Conservation (phyloP, 177 flowering plant genomes). For the Vitis hybrid region DNA sequence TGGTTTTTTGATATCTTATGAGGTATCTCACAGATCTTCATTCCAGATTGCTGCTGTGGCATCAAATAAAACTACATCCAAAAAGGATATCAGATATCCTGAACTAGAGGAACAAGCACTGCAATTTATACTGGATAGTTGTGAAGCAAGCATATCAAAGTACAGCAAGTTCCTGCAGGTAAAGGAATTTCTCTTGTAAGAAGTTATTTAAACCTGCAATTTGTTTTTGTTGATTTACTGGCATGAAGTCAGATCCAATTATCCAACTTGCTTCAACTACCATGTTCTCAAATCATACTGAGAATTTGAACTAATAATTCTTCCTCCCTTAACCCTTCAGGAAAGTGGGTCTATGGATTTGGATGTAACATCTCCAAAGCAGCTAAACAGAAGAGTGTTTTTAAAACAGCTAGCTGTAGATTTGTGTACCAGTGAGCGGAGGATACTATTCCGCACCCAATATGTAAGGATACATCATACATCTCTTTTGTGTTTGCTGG, state of each 20-base stretch:
- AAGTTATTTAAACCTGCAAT: background rate
- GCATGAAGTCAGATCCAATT: background rate
- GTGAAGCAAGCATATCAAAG: constrained; percentile 88
- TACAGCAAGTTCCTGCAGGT: constrained; percentile 90
- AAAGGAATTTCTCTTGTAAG: background rate
- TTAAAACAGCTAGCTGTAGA: constrained; percentile 88
- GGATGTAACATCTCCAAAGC: constrained; percentile 86
- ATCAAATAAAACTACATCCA: constrained; percentile 56
- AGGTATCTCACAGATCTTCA: constrained; percentile 4
- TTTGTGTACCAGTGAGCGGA: constrained; percentile 74
- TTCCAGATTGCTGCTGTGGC: constrained; percentile 91
- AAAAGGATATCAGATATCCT: constrained; percentile 65
- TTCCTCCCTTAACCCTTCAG: constrained; percentile 29
- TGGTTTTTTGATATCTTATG: background rate
- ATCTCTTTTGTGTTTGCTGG: background rate
- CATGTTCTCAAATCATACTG: too few species aligned
- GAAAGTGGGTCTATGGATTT: constrained; percentile 81
- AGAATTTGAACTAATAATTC: background rate
- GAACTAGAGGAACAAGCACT: constrained; percentile 83
- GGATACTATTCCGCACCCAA: constrained; percentile 88
- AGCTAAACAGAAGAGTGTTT: constrained; percentile 71
- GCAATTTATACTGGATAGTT: constrained; percentile 74
- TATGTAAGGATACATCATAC: constrained; percentile 57
- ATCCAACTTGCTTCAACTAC: too few species aligned
- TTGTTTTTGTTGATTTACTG: background rate